Conservation (phyloP, 441 rosid genomes). For the Breynia disticha region DNA sequence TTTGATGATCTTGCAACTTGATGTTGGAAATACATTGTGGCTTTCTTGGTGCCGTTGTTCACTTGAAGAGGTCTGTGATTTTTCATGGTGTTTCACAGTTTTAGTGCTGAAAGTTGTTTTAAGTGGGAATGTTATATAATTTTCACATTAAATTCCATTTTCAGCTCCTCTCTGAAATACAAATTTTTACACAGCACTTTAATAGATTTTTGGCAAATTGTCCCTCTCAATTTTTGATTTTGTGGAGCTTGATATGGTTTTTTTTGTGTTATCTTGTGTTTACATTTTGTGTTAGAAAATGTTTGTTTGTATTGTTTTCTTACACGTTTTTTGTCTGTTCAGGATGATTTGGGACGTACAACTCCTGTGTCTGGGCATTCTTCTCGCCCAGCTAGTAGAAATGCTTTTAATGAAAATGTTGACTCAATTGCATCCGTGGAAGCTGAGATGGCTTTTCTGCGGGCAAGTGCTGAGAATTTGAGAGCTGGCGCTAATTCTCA, state of each 20-base stretch:
- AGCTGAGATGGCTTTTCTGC: constrained; percentile 48
- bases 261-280: neutral
- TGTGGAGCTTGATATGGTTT: neutral
- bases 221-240: neutral
- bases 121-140: no score
- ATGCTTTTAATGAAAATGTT: constrained; percentile 57
- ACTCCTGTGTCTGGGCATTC: constrained; percentile 36
- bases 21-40: no score
- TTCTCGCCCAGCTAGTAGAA: constrained; percentile 87
- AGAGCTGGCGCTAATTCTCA: constrained; percentile 30
- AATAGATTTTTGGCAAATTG: no score
- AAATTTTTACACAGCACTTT: no score
- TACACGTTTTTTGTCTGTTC: constrained; percentile 17
- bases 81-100: no score
- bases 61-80: no score
- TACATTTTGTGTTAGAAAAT: neutral
- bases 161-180: no score
- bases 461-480: constrained; percentile 30
- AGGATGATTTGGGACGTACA: constrained; percentile 62
- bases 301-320: neutral
- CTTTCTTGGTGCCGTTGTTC: no score
- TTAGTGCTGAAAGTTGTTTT: no score
- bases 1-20: no score
- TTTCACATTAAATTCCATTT: no score
- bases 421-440: constrained; percentile 36